Conservation (phyloP, 2,329 filamentous ascomycete genomes). For the Paecilomyces formosus region DNA sequence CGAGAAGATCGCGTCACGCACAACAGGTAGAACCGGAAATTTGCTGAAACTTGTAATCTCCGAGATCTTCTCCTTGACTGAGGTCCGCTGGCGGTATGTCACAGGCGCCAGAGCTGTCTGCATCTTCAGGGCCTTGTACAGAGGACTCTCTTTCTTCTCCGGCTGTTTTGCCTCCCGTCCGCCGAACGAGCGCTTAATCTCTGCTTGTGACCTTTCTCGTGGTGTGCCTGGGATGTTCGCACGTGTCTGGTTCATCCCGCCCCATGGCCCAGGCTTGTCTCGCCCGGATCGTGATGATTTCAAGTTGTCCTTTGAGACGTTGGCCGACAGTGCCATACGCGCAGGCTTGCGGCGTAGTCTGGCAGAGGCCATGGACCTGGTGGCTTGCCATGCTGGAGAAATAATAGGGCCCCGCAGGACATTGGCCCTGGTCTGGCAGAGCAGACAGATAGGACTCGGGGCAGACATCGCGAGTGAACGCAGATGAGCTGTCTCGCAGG, state of each 20-base stretch:
- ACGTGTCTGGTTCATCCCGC: conserved; percentile 51
- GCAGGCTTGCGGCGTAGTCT: conserved; percentile 26
- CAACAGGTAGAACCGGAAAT: conserved; percentile 63
- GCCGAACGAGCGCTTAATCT: conserved; percentile 36
- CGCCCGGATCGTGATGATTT: conserved; percentile 32
- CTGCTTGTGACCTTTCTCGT: conserved; percentile 28
- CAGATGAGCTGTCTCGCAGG: neutral
- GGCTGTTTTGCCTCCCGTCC: conserved; percentile 28
- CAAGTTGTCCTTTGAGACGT: conserved; percentile 24
- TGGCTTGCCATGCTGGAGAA: conserved; percentile 19
- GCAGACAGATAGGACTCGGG: conserved; percentile 21
- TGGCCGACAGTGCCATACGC: conserved; percentile 26
- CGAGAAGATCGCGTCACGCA: conserved; percentile 63
- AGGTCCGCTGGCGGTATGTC: conserved; percentile 62
- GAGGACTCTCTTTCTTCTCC: conserved; percentile 41
- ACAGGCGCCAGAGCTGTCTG: conserved; percentile 70
- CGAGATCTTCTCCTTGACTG: conserved; percentile 54
- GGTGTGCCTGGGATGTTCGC: conserved; percentile 38
- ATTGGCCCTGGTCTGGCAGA: conserved; percentile 21
- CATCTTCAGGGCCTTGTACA: conserved; percentile 88
- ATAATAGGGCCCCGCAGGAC: conserved; percentile 7
- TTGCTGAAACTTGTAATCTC: conserved; percentile 72
- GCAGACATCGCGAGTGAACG: conserved; percentile 2
- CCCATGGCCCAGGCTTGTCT: conserved; percentile 48
- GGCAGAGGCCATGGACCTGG: conserved; percentile 24